A percentile compares a stretch with the other conserved stretches of the same genome.
Conservation (phyloP, 352 stramenopile genomes). For the Globisporangium heterothallicum region DNA sequence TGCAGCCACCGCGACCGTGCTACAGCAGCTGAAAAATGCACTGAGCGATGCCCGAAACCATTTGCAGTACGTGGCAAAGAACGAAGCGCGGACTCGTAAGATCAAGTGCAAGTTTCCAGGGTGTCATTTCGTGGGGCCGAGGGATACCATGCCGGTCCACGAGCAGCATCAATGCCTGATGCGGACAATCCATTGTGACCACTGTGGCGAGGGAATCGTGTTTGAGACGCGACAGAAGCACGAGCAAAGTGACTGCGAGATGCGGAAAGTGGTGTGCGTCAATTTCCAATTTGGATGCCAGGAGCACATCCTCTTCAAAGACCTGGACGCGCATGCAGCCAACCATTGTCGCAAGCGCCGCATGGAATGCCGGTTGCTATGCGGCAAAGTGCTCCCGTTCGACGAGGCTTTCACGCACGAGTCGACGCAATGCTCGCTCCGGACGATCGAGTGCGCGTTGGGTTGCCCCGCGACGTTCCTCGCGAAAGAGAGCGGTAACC, state of each 20-base stretch:
- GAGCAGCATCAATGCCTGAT: slow-evolving; percentile 55
- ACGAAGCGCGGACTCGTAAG: slow-evolving; percentile 35
- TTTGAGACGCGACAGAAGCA: slow-evolving; percentile 34
- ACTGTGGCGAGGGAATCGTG: slow-evolving; percentile 27
- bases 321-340: slow-evolving; percentile 30
- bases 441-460: slow-evolving; percentile 33
- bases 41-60: slow-evolving; percentile 40
- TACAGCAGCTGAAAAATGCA: slow-evolving; percentile 29
- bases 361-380: slow-evolving; percentile 44
- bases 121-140: slow-evolving; percentile 43
- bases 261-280: slow-evolving; percentile 35
- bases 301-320: slow-evolving; percentile 26
- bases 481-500: slow-evolving; percentile 31
- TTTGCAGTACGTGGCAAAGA: slow-evolving; percentile 38
- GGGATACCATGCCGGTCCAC: slow-evolving; percentile 50
- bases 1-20: slow-evolving; percentile 16
- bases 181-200: slow-evolving; percentile 46
- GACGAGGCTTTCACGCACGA: slow-evolving; percentile 51
- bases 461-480: slow-evolving; percentile 35
- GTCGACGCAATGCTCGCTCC: slow-evolving; percentile 34
- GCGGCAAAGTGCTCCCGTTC: slow-evolving; percentile 30
- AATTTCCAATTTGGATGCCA: slow-evolving; percentile 56
- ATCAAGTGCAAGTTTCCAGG: slow-evolving; percentile 35
- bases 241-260: slow-evolving; percentile 23
- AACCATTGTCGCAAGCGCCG: slow-evolving; percentile 59